Evolutionary conservation across 2,329 filamentous ascomycete genomes (phyloP).

Genomic region (Diatrype stigma): DNA sequence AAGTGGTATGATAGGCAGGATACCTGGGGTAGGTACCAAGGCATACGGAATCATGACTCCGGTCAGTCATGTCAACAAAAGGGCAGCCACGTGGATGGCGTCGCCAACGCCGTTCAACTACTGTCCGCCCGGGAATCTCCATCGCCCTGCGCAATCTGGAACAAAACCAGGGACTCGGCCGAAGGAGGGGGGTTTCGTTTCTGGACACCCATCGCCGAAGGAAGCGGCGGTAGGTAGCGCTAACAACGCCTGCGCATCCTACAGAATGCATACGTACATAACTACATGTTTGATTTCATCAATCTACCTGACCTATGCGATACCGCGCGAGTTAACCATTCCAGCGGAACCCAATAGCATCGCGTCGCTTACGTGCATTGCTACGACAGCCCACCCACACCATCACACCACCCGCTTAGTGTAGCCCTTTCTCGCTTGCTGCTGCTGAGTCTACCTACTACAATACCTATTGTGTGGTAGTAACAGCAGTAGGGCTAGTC

Average conservation of each 20-base stretch:
- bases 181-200: too few relatives aligned
- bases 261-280: too few relatives aligned
- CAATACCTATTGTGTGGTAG: too few relatives aligned
- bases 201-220: too few relatives aligned
- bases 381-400: background rate
- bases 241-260: too few relatives aligned
- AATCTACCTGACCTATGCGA: background rate
- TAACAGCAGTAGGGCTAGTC: background rate
- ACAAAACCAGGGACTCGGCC: too few relatives aligned
- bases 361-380: constrained; percentile 14
- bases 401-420: background rate
- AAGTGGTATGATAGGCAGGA: background rate
- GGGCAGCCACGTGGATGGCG: background rate
- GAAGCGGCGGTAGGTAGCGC: too few relatives aligned
- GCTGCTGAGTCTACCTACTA: background rate
- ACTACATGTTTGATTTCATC: too few relatives aligned
- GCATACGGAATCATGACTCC: background rate
- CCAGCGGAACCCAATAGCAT: constrained; percentile 20
- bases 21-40: background rate
- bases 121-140: background rate
- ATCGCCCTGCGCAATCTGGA: too few relatives aligned
- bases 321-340: constrained; percentile 16
- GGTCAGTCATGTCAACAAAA: too few relatives aligned
- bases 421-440: background rate
- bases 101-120: background rate